These are phyloP conservation scores for Trametopsis cervina DNA, from an alignment of 768 basidiomycete genomes.

Conservation along the genomic window DNA sequence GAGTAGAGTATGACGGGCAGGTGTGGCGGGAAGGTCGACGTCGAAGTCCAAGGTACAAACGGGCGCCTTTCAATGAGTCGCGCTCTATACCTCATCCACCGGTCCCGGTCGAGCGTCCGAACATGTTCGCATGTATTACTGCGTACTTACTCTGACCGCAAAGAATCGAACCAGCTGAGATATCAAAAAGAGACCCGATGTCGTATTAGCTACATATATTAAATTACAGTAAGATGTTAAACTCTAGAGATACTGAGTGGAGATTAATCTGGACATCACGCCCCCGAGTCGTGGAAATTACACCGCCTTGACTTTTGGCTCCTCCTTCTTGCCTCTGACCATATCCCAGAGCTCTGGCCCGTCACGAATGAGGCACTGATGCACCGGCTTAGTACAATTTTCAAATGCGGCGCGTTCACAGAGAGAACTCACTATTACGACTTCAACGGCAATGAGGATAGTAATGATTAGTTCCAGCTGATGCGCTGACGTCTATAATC, in stretches of 20 bases:
- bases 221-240: no score
- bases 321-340: conserved; percentile 12
- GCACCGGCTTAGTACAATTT: background rate
- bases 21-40: background rate
- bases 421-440: conserved; percentile 64
- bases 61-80: background rate
- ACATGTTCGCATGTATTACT: no score
- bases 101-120: no score
- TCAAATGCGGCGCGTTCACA: background rate
- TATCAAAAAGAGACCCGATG: no score
- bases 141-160: no score
- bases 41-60: background rate
- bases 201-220: no score
- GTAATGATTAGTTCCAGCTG: conserved; percentile 97
- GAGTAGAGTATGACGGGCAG: background rate
- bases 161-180: no score
- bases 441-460: conserved; percentile 88
- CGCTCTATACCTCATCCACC: background rate
- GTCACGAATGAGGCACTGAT: conserved; percentile 67
- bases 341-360: conserved; percentile 67
- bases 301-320: no score
- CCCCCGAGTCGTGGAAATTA: no score
- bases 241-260: no score
- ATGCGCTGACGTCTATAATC: conserved; percentile 69
- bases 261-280: no score